phyloP scores from a whole-genome alignment of 331 rosid genomes.

The Rosa hybrid region DNA sequence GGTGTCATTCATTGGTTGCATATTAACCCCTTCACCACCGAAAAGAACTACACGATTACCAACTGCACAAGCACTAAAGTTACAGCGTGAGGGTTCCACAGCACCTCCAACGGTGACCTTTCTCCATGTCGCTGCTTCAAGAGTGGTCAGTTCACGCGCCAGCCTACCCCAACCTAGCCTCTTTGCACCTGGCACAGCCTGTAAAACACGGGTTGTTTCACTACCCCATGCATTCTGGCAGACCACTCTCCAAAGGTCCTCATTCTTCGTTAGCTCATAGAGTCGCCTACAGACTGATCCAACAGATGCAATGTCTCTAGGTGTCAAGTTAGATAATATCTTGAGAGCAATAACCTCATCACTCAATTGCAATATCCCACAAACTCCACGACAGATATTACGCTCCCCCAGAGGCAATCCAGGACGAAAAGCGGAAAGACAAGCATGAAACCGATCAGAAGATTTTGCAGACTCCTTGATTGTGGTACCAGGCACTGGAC shows the following conservation, averaged over 20 bases:
- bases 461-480: constrained; percentile 66
- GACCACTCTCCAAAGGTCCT: constrained; percentile 97
- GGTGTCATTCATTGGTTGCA: constrained; percentile 89
- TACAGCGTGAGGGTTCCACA: constrained; percentile 99
- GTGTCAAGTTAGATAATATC: constrained; percentile 85
- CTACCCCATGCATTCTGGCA: constrained; percentile 99
- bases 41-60: constrained; percentile 97
- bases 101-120: constrained; percentile 91
- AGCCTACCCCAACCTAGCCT: constrained; percentile 95
- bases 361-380: constrained; percentile 89
- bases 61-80: constrained; percentile 97
- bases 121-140: constrained; percentile 99
- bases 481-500: constrained; percentile 69
- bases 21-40: constrained; percentile 99
- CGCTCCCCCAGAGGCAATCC: constrained; percentile 58
- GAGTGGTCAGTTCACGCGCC: constrained; percentile 97
- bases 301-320: constrained; percentile 95
- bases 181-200: constrained; percentile 96
- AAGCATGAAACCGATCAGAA: constrained; percentile 57
- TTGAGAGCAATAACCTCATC: constrained; percentile 92
- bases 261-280: constrained; percentile 78
- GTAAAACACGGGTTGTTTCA: constrained; percentile 90
- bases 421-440: constrained; percentile 67
- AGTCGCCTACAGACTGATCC: constrained; percentile 80
- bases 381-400: constrained; percentile 80